Evolutionary conservation across 805 yeast genomes (phyloP), one percentile per base, ranked within the genome.

Genomic region (Kurtzmaniella fragi): DNA sequence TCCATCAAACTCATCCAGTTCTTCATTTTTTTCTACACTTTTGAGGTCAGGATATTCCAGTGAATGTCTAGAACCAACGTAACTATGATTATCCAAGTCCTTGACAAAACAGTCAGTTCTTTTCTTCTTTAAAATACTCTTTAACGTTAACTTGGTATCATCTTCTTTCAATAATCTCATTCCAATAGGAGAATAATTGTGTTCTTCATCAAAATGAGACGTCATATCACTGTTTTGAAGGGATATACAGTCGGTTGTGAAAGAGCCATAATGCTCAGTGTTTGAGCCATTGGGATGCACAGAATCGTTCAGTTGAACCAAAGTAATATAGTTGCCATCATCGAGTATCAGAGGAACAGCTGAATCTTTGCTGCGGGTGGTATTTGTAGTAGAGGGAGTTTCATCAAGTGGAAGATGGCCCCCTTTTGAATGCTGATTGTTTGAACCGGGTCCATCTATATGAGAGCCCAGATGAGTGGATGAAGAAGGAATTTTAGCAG

Each of bases 171-270:
- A 17, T 12, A 37, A 28, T 31, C 36, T 17, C n/a, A 23, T 29
- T 3, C 39, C 39, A 7, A 36, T 29, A 4, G 39, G 40, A 5
- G 37, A 31, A 17, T 32, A 32, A 12, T 37, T 17, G 27, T 31
- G 27, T 13, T 31, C 40, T 28, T 37, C 40, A 17, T 45, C 43
- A 40, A 45, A 32, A 23, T 47, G 54, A 12, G 53, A 50, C 7
- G 69, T 64, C 69, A 64, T 62, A 38, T 64, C 70, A 42, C 65
- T 58, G 46, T 60, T 61, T 46, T 50, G 67, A 33, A 64, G 53
- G 15, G 67, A 60, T 20, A 64, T 56, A 37, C 70, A 64, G 38
- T 64, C 70, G 14, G 67, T 47, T 23, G 59, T 57, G 53, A 59
- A 62, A 5, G 62, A 51, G 17, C 55, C 49, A 50, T 59, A 60